Evolutionary conservation across 371 early-diverging fungal genomes (phyloP).

Genomic region (Mortierella sp.): DNA sequence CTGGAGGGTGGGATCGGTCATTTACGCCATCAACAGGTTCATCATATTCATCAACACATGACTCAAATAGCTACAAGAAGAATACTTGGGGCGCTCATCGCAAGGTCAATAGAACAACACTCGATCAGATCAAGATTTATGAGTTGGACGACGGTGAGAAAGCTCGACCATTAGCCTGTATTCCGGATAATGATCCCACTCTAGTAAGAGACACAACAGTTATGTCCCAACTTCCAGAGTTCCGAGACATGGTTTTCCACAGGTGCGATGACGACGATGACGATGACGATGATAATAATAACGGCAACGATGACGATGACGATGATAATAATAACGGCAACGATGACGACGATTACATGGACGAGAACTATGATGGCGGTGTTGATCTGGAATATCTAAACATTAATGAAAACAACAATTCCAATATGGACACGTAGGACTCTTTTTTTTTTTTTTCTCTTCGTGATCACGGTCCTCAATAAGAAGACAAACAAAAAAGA

Average conservation of each 20-base stretch:
- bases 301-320: not conserved
- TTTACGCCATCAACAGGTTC: not conserved
- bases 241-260: not conserved
- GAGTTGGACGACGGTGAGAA: not conserved
- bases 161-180: not conserved
- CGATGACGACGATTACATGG: not conserved
- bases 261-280: not conserved
- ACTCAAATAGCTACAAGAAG: not conserved
- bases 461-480: no score
- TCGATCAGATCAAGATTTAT: not conserved
- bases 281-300: not conserved
- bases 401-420: no score
- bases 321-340: not conserved
- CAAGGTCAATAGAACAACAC: no score
- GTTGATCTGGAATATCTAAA: no score
- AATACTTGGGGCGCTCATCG: not conserved
- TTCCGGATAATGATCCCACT: not conserved
- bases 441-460: no score
- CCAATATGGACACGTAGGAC: no score
- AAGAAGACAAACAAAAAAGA: no score
- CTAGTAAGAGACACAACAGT: not conserved
- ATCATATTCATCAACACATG: not conserved
- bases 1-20: not conserved
- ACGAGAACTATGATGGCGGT: not conserved
- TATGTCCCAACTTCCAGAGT: no score